Conservation (phyloP, 2,329 filamentous ascomycete genomes). For the Fusarium sp. region DNA sequence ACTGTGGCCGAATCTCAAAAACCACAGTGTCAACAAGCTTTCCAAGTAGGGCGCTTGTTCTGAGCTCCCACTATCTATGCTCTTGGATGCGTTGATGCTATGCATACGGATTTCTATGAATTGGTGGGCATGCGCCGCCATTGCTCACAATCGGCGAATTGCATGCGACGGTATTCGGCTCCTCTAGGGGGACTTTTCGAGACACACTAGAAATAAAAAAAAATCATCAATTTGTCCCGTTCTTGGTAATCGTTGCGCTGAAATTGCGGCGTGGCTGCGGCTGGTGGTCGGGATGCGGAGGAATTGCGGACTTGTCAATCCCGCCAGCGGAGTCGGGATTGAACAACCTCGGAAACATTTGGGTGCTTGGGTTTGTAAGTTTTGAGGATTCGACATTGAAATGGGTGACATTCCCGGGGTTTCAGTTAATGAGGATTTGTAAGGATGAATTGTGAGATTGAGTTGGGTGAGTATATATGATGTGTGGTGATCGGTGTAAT, state of each 20-base stretch:
- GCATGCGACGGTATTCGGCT: background rate
- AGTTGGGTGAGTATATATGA: background rate
- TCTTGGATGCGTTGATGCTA: background rate
- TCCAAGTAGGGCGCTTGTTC: too few species aligned
- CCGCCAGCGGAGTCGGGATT: background rate
- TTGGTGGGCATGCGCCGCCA: background rate
- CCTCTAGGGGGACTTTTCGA: background rate
- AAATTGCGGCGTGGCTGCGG: background rate
- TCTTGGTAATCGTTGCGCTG: background rate
- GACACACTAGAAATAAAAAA: accelerated
- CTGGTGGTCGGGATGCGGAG: background rate
- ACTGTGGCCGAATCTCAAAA: too few species aligned
- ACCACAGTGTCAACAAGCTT: too few species aligned
- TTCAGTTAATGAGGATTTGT: background rate
- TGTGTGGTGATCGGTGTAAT: background rate
- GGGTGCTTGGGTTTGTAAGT: background rate
- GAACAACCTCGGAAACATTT: background rate
- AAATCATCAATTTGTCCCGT: background rate
- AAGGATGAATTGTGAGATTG: background rate
- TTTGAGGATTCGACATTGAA: background rate
- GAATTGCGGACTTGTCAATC: background rate
- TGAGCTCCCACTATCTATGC: too few species aligned
- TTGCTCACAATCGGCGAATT: background rate
- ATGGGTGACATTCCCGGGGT: background rate
- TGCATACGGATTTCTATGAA: background rate